Base-by-base conservation (phyloP, 2,329 filamentous ascomycete species). In the Stagonosporopsis vannaccii region DNA sequence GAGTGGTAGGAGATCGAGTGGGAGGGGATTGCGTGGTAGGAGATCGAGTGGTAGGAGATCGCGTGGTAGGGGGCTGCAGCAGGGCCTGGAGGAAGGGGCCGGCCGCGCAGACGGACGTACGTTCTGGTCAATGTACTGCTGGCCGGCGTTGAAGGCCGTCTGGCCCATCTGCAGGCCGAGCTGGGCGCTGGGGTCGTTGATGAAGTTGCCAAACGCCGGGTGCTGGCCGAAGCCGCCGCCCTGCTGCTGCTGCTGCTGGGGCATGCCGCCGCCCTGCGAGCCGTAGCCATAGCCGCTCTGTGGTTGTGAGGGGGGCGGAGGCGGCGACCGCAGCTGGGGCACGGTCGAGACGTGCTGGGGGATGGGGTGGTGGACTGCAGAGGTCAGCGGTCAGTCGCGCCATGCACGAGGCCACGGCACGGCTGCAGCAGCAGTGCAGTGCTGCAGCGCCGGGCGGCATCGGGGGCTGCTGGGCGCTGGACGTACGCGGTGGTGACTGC, bases 321-420 rank as follows among this genome's bases (percentile, higher is more conserved):
- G 94, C 59, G 95, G 95, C 56, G 95, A 98, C 77, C 96, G 89
- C 76, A 99, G 87, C 80, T 98, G 95, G 40, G 95, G 95, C 45
- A 99, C 95, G 56, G 93, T 96, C 73, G 95, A 98, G 71, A 98
- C 94, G 83, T 99, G 95, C 79, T 99, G 95, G 60, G 95, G 95
- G 56, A 98, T 92, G 56, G 95, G 95, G 76, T 98, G 95, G 79
- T 98, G 95, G 42, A 72, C 65, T 68, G 42, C 4, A 11, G 11
- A 23, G 0, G 23, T 46, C 25, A 57, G 45, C 56, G 28, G 53
- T 45, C 7, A 46, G 33, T n/a, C 12, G n/a, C 32, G 12, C 1
- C 15, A 15, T 5, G 35, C n/a, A 20, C 4, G 7, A 15, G 6
- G 32, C n/a, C 15, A 15, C n/a, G 33, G 12, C 33, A 13, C 33